Evolutionary conservation across 208 protist species (phyloP).

Genomic region (Trypanosoma cruzi): DNA sequence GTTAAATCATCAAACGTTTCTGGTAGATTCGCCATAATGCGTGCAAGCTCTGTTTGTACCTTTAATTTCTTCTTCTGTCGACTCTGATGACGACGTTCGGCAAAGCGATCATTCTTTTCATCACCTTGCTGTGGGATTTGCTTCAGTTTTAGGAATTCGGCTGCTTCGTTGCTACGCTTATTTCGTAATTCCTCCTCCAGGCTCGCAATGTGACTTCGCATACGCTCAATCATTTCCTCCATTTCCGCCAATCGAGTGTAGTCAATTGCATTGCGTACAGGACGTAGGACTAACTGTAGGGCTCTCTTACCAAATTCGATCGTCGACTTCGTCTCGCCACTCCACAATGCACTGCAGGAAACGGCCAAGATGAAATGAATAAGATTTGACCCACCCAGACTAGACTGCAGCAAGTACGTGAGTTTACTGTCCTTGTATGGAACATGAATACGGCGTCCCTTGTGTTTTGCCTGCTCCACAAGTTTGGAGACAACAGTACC

Average conservation of each 20-base stretch:
- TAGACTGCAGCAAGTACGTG: slow-evolving; percentile 92
- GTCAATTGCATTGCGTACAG: slow-evolving; percentile 91
- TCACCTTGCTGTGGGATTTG: slow-evolving; percentile 70
- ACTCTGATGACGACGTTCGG: slow-evolving; percentile 25
- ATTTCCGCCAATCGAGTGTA: slow-evolving; percentile 93
- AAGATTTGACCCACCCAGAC: slow-evolving; percentile 86
- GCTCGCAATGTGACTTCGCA: slow-evolving; percentile 85
- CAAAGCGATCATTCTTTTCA: slow-evolving; percentile 17
- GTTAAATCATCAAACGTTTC: slow-evolving; percentile 93
- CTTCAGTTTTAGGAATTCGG: slow-evolving; percentile 82
- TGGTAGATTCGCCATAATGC: slow-evolving; percentile 90
- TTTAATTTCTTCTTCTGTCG: slow-evolving; percentile 62
- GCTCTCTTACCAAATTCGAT: slow-evolving; percentile 92
- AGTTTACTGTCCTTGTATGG: slow-evolving; percentile 95
- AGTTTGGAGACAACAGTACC: slow-evolving; percentile 93
- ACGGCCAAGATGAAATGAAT: slow-evolving; percentile 89
- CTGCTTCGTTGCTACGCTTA: slow-evolving; percentile 57
- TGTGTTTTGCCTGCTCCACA: slow-evolving; percentile 85
- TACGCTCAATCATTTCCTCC: slow-evolving; percentile 93
- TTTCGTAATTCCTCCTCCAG: slow-evolving; percentile 80
- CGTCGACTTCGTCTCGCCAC: slow-evolving; percentile 83
- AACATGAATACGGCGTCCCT: slow-evolving; percentile 81
- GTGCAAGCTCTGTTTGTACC: slow-evolving; percentile 83
- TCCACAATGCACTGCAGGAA: slow-evolving; percentile 79
- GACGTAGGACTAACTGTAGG: slow-evolving; percentile 83